phyloP scores from a whole-genome alignment of 805 yeast species.

The Candida montana region DNA sequence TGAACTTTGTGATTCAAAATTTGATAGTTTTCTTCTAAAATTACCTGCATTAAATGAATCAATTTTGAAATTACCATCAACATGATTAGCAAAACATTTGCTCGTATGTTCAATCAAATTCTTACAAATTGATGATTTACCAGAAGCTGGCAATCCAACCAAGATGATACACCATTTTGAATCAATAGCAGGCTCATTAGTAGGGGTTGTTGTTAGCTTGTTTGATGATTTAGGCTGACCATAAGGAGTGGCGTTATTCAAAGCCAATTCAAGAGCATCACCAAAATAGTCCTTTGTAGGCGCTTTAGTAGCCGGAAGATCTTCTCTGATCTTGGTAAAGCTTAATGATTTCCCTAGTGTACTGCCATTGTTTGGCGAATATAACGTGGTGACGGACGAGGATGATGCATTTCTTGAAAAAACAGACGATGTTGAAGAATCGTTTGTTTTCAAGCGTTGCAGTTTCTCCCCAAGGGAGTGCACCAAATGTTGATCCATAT shows the following conservation, averaged over 20 bases:
- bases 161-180: conserved; percentile 60
- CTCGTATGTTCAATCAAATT: conserved; percentile 56
- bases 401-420: conserved; percentile 24
- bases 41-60: conserved; percentile 69
- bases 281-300: conserved; percentile 3
- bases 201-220: conserved; percentile 24
- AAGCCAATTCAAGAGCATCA: conserved; percentile 16
- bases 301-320: not conserved
- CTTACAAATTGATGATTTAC: conserved; percentile 68
- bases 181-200: conserved; percentile 17
- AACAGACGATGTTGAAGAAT: conserved; percentile 15
- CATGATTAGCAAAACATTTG: conserved; percentile 5
- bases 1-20: conserved; percentile 33
- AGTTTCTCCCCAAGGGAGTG: conserved; percentile 12
- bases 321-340: conserved; percentile 18
- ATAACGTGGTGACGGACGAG: conserved; percentile 17
- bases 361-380: conserved; percentile 3
- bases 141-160: conserved; percentile 76
- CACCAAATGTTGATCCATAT: conserved; percentile 5
- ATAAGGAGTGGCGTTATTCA: conserved; percentile 8
- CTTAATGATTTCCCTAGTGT: conserved; percentile 14
- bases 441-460: conserved; percentile 21
- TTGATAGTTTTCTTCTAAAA: conserved; percentile 47
- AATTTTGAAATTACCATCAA: conserved; percentile 25
- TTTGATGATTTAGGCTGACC: conserved; percentile 19